Percentiles rank a stretch among this genome's conserved stretches.
Evolutionary conservation across 305 asterid genomes (phyloP).

Genomic region (Plantago coronopus): DNA sequence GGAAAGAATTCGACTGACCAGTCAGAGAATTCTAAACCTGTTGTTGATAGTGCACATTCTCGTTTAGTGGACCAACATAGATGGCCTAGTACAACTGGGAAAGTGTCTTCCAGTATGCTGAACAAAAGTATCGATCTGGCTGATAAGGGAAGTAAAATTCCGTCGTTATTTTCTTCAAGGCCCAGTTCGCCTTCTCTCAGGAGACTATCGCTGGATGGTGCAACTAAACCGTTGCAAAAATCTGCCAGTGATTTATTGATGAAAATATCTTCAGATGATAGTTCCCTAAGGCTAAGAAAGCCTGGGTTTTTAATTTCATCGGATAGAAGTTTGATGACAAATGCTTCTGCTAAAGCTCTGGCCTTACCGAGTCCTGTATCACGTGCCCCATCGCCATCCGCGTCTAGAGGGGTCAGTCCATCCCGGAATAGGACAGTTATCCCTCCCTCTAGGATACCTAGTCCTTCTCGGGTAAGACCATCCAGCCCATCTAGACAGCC

Average conservation of each 20-base stretch:
- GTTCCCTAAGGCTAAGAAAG: conserved; percentile 34
- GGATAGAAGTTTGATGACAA: conserved; percentile 34
- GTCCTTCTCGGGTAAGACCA: conserved; percentile 45
- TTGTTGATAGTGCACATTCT: conserved; percentile 36
- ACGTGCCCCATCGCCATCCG: conserved; percentile 52
- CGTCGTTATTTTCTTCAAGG: conserved; percentile 33
- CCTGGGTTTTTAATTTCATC: conserved; percentile 36
- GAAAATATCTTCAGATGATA: conserved; percentile 45
- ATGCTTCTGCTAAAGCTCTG: conserved; percentile 42
- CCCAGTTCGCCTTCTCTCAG: conserved; percentile 37
- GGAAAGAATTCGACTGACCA: conserved; percentile 51
- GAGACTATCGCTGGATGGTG: conserved; percentile 66
- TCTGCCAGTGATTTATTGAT: conserved; percentile 48
- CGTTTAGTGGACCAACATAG: conserved; percentile 46
- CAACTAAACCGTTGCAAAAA: conserved; percentile 44
- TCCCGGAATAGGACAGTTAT: conserved; percentile 36
- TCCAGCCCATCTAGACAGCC: background rate
- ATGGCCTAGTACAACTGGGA: conserved; percentile 51
- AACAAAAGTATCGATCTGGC: conserved; percentile 38
- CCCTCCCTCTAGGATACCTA: conserved; percentile 57
- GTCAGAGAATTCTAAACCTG: conserved; percentile 41
- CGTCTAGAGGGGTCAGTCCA: conserved; percentile 63
- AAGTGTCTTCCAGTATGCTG: conserved; percentile 25
- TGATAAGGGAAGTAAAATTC: conserved; percentile 33
- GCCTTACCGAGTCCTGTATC: conserved; percentile 45